phyloP scores from a whole-genome alignment of 2,329 filamentous ascomycete genomes.

The Fusarium oligoseptatum region DNA sequence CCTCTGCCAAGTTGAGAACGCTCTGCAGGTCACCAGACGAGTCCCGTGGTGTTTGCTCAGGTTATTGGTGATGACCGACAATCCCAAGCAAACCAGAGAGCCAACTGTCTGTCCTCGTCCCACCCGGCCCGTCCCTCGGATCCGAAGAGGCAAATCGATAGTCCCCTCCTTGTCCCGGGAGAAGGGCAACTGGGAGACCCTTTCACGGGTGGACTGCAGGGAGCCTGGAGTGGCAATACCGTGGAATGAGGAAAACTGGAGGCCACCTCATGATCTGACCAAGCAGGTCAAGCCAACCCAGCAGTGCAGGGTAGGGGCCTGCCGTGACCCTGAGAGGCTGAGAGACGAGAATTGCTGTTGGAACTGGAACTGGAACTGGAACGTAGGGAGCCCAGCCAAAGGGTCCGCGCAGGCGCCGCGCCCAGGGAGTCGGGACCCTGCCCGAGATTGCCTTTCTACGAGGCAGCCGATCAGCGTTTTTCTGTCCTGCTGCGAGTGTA shows the following conservation, averaged over 20 bases:
- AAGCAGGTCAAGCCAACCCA: not conserved
- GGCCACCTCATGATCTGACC: conserved; percentile 28
- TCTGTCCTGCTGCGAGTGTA: not conserved
- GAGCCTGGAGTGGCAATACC: conserved; percentile 20
- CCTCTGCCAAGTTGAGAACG: not conserved
- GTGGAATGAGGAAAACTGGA: conserved; percentile 14
- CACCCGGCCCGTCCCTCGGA: conserved; percentile 36
- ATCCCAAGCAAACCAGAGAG: not conserved
- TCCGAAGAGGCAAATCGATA: conserved; percentile 22
- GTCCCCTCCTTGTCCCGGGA: not conserved
- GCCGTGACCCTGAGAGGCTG: conserved; percentile 13
- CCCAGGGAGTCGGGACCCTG: conserved; percentile 36
- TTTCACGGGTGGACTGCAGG: conserved; percentile 6
- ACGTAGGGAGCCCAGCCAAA: conserved; percentile 9
- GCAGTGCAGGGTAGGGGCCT: conserved; percentile 4
- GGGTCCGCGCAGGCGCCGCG: conserved; percentile 34
- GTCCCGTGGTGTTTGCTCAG: not conserved
- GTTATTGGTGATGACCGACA: not conserved
- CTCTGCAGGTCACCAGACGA: not conserved
- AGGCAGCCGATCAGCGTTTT: conserved; percentile 7
- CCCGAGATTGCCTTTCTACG: conserved; percentile 23
- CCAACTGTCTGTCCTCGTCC: conserved; percentile 26
- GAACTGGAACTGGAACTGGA: not conserved
- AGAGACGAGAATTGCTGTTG: conserved; percentile 12
- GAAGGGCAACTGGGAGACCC: not conserved